Conservation (phyloP, 192 early-diverging fungal genomes). For the Coemansia guatemalensis region DNA sequence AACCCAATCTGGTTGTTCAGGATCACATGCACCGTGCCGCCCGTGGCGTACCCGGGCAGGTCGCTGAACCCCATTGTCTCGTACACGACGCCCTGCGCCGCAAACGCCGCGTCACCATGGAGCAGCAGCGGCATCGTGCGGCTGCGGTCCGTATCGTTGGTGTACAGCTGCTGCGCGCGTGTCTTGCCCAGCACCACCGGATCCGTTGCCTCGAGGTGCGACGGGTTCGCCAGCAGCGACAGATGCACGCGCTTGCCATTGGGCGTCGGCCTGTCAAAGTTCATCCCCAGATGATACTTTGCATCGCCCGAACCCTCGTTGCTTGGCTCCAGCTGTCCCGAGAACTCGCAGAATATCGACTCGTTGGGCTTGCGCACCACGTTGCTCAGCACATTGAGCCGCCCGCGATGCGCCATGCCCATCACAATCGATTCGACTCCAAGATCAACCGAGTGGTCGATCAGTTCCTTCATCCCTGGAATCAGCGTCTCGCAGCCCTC, state of each 20-base stretch:
- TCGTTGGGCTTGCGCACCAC: constrained; percentile 99
- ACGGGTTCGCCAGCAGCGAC: constrained; percentile 97
- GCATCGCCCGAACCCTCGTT: constrained; percentile 97
- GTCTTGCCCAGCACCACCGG: constrained; percentile 99
- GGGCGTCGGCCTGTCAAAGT: constrained; percentile 94
- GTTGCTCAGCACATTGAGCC: constrained; percentile 97
- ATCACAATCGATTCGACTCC: constrained; percentile 95
- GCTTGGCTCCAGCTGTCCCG: constrained; percentile 77
- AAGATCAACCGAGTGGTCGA: constrained; percentile 92
- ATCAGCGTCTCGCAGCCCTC: constrained; percentile 98
- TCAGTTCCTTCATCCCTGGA: constrained; percentile 97
- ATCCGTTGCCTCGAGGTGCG: constrained; percentile 97
- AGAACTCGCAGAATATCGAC: constrained; percentile 98
- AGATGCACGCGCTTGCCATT: constrained; percentile 96
- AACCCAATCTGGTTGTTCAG: constrained; percentile 99
- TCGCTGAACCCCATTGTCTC: constrained; percentile 96
- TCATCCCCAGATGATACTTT: constrained; percentile 93
- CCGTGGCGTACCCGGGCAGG: constrained; percentile 92
- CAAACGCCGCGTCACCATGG: constrained; percentile 98
- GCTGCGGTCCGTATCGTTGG: constrained; percentile 76
- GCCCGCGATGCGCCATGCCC: constrained; percentile 99
- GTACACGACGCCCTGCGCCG: constrained; percentile 96
- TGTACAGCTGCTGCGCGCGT: constrained; percentile 92
- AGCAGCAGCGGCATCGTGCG: constrained; percentile 91
- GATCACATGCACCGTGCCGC: constrained; percentile 95